These are phyloP conservation scores for Penicillium roqueforti DNA, from an alignment of 495 filamentous ascomycete genomes.

Conservation along the genomic window DNA sequence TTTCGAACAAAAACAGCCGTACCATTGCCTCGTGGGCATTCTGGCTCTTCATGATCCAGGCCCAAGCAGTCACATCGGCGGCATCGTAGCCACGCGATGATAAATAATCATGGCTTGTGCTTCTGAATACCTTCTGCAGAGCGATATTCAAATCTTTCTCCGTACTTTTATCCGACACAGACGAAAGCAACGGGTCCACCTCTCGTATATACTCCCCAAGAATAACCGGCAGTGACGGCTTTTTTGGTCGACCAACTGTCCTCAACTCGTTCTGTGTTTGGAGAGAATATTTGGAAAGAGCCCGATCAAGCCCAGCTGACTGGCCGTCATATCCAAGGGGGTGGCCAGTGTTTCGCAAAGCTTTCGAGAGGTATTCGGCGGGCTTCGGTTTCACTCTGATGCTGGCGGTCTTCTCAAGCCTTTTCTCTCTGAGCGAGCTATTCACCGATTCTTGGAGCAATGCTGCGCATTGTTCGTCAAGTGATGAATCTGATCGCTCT, in stretches of 20 bases:
- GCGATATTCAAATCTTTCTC: slow-evolving; percentile 19
- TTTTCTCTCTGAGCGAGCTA: neutral
- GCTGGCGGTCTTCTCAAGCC: neutral
- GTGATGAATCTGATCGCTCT: neutral
- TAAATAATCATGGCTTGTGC: slow-evolving; percentile 31
- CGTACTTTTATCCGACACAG: slow-evolving; percentile 1
- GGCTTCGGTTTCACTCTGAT: slow-evolving; percentile 25
- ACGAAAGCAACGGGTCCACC: slow-evolving; percentile 32
- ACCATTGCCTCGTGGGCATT: slow-evolving; percentile 37
- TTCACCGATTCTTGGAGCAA: neutral
- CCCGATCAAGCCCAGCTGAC: neutral
- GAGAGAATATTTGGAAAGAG: neutral
- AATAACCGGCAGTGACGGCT: slow-evolving; percentile 30
- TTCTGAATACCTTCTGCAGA: slow-evolving; percentile 36
- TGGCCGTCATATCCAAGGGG: slow-evolving; percentile 11
- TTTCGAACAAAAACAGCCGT: slow-evolving; percentile 38
- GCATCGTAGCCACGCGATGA: slow-evolving; percentile 34
- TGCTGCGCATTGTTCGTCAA: neutral
- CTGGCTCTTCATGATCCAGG: slow-evolving; percentile 50
- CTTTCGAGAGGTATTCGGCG: slow-evolving; percentile 34
- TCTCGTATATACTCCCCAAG: slow-evolving; percentile 38
- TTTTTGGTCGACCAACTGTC: slow-evolving; percentile 15
- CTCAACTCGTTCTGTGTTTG: slow-evolving; percentile 1
- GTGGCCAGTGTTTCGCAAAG: slow-evolving; percentile 28
- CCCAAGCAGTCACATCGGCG: slow-evolving; percentile 55